Conservation (phyloP, 345 rosid genomes). For the Salix dunnii region DNA sequence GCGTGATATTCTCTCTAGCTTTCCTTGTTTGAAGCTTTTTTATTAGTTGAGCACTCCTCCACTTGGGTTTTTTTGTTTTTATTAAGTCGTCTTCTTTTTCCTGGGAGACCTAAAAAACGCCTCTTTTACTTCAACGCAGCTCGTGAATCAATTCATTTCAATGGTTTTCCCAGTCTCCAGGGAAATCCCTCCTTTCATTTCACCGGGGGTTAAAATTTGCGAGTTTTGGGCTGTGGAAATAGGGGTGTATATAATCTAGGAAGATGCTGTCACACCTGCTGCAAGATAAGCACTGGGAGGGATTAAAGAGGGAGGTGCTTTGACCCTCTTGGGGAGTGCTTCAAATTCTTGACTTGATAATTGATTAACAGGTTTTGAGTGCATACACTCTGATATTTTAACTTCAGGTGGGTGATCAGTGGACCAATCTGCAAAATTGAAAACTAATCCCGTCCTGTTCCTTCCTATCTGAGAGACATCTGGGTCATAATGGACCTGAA, state of each 20-base stretch:
- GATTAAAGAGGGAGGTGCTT: background rate
- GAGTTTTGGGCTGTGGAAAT: conserved; percentile 3
- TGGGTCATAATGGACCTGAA: background rate
- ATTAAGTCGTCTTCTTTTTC: background rate
- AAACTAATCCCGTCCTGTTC: background rate
- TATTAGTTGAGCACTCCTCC: background rate
- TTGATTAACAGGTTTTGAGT: too few species aligned
- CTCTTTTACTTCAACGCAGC: conserved; percentile 5
- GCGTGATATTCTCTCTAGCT: conserved; percentile 45
- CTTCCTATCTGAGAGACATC: background rate
- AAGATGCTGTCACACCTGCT: conserved; percentile 16
- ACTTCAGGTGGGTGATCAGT: background rate
- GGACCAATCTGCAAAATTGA: background rate
- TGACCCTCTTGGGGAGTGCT: background rate
- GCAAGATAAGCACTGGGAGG: background rate
- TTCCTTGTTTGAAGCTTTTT: background rate
- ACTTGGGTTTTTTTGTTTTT: background rate
- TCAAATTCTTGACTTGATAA: too few species aligned
- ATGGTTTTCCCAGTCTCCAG: background rate
- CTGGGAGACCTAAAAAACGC: background rate
- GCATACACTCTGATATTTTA: too few species aligned
- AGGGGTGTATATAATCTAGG: background rate
- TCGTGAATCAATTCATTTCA: conserved; percentile 8
- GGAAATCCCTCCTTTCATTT: background rate
- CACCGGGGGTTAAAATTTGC: background rate